These are phyloP conservation scores for Hymenoscyphus occultus DNA, from an alignment of 2,329 filamentous ascomycete species.

Conservation along the genomic window DNA sequence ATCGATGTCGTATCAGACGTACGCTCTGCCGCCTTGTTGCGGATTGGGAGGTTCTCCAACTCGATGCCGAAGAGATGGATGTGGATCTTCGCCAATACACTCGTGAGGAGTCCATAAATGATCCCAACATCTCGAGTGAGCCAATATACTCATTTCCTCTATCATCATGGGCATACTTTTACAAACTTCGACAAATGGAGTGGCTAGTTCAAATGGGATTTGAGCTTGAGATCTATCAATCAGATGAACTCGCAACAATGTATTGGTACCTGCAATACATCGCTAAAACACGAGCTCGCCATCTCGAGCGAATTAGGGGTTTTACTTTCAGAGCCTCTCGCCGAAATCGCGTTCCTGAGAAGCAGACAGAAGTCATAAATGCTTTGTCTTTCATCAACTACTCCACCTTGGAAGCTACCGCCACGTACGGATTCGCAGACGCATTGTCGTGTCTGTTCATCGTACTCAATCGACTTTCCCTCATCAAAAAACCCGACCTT, in stretches of 20 bases:
- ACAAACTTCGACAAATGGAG: slow-evolving; percentile 87
- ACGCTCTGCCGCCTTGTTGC: slow-evolving; percentile 81
- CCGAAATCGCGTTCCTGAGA: slow-evolving; percentile 19
- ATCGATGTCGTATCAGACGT: slow-evolving; percentile 82
- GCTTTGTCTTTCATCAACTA: slow-evolving; percentile 56
- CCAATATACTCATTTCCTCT: slow-evolving; percentile 67
- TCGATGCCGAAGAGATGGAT: slow-evolving; percentile 77
- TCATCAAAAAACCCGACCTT: slow-evolving; percentile 41
- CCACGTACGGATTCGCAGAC: slow-evolving; percentile 53
- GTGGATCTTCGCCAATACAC: slow-evolving; percentile 59
- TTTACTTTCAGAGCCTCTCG: slow-evolving; percentile 48
- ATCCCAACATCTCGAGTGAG: slow-evolving; percentile 48
- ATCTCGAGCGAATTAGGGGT: slow-evolving; percentile 70
- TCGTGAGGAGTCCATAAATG: slow-evolving; percentile 57
- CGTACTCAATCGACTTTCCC: slow-evolving; percentile 41
- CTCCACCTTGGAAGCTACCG: slow-evolving; percentile 62
- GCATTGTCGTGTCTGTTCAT: slow-evolving; percentile 52
- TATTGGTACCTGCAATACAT: slow-evolving; percentile 86
- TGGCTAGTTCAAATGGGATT: slow-evolving; percentile 89
- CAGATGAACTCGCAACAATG: slow-evolving; percentile 81
- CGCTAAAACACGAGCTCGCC: slow-evolving; percentile 56
- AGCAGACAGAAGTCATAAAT: slow-evolving; percentile 46
- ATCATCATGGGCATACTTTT: slow-evolving; percentile 84
- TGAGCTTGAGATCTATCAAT: slow-evolving; percentile 85
- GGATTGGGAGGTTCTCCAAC: slow-evolving; percentile 81